These are phyloP conservation scores for Penicillium hesseltinei DNA, from an alignment of 2,329 filamentous ascomycete species.

Conservation along the genomic window DNA sequence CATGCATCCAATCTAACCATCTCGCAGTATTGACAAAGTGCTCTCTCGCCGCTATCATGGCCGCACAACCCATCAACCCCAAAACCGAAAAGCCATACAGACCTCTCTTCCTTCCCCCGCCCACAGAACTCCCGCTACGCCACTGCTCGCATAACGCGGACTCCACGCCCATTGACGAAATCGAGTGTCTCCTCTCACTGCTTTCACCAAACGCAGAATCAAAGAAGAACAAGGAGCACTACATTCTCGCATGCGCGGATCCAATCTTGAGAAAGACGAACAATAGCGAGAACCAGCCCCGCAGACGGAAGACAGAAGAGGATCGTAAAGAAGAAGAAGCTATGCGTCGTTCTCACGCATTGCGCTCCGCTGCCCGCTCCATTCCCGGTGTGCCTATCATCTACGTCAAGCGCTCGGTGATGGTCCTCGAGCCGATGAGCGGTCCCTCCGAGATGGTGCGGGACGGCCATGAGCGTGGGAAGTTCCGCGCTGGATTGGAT, in stretches of 20 bases:
- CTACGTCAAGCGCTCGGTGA: constrained; percentile 52
- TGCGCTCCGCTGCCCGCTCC: constrained; percentile 41
- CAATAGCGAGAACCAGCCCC: constrained; percentile 28
- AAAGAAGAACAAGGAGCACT: constrained; percentile 50
- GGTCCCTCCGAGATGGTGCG: constrained; percentile 42
- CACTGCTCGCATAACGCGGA: constrained; percentile 49
- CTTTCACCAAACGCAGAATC: constrained; percentile 38
- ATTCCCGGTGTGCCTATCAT: constrained; percentile 51
- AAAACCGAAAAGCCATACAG: constrained; percentile 41
- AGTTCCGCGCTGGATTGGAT: constrained; percentile 46
- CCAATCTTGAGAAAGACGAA: constrained; percentile 25
- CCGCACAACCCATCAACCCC: constrained; percentile 38
- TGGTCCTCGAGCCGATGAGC: constrained; percentile 51
- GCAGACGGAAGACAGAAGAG: constrained; percentile 34
- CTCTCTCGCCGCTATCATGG: constrained; percentile 46
- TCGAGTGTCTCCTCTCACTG: constrained; percentile 46
- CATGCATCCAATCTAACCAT: constrained; percentile 7
- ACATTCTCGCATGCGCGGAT: constrained; percentile 47
- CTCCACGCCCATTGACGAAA: constrained; percentile 44
- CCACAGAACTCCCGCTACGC: constrained; percentile 45
- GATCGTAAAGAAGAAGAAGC: constrained; percentile 33
- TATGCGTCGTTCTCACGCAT: constrained; percentile 30
- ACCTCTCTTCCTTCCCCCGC: constrained; percentile 46
- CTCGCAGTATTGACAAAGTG: constrained; percentile 72
- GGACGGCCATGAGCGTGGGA: constrained; percentile 46